Conservation (phyloP, 1,284 basidiomycete genomes). For the Leccinum angustisporum region DNA sequence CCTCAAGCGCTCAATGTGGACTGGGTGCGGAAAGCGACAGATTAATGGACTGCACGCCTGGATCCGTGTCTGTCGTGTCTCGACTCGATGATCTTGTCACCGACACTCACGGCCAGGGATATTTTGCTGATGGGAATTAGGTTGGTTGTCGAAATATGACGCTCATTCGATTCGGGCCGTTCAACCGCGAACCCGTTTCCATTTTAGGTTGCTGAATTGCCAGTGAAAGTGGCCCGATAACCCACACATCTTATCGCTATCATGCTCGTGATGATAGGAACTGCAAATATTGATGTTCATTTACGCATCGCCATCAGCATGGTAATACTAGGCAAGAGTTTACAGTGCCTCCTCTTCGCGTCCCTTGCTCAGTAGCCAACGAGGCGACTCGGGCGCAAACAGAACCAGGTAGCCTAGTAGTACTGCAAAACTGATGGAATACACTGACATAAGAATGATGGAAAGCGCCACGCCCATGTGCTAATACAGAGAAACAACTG, state of each 20-base stretch:
- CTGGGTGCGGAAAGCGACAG: not conserved
- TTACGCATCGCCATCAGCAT: too few relatives aligned
- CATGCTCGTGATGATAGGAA: too few relatives aligned
- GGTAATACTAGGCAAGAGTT: conserved; percentile 24
- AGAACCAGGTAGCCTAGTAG: conserved; percentile 53
- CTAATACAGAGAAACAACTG: not conserved
- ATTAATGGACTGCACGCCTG: too few relatives aligned
- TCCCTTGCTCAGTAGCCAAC: conserved; percentile 69
- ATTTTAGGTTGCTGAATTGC: too few relatives aligned
- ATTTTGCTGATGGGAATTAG: not conserved
- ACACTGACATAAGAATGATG: conserved; percentile 65
- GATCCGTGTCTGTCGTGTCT: not conserved
- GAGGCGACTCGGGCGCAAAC: conserved; percentile 70
- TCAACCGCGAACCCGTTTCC: too few relatives aligned
- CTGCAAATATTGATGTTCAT: too few relatives aligned
- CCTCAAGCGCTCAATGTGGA: not conserved
- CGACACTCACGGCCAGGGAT: not conserved
- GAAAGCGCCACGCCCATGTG: conserved; percentile 76
- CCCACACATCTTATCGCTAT: too few relatives aligned
- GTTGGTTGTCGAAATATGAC: too few relatives aligned
- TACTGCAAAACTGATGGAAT: conserved; percentile 64
- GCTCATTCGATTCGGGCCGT: too few relatives aligned
- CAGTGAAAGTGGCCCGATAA: too few relatives aligned
- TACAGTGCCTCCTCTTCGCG: conserved; percentile 58
- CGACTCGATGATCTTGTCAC: not conserved